phyloP scores from a whole-genome alignment of 148 eudicot species.

The Persicaria maculosa region DNA sequence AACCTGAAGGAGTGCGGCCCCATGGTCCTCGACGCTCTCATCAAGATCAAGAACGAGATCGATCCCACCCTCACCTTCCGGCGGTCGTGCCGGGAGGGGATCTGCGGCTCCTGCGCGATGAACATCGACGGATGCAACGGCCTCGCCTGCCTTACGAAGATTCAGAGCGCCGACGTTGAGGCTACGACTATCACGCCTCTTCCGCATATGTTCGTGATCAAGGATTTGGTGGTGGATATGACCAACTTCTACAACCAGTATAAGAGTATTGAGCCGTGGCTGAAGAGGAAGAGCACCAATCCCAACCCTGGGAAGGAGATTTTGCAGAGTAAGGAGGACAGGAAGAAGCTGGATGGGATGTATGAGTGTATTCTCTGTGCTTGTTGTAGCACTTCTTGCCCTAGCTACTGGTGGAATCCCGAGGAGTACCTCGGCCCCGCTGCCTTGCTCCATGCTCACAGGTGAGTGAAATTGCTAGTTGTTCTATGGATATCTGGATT shows the following conservation, averaged over 20 bases:
- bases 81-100: slow-evolving; percentile 89
- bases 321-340: slow-evolving; percentile 70
- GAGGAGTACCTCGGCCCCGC: slow-evolving; percentile 94
- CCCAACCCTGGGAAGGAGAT: slow-evolving; percentile 65
- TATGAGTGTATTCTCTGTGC: slow-evolving; percentile 96
- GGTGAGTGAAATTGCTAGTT: slow-evolving; percentile 27
- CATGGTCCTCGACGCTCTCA: slow-evolving; percentile 90
- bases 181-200: slow-evolving; percentile 59
- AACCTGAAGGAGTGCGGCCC: slow-evolving; percentile 92
- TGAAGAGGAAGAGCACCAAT: slow-evolving; percentile 73
- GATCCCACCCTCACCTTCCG: slow-evolving; percentile 92
- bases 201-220: slow-evolving; percentile 96
- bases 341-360: slow-evolving; percentile 98
- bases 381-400: slow-evolving; percentile 94
- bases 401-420: slow-evolving; percentile 99
- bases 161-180: slow-evolving; percentile 10
- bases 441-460: slow-evolving; percentile 87
- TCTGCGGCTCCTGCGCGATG: slow-evolving; percentile 98
- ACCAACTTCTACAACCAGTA: slow-evolving; percentile 93
- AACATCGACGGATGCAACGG: slow-evolving; percentile 94
- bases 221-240: slow-evolving; percentile 99
- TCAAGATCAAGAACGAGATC: slow-evolving; percentile 92
- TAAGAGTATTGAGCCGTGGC: slow-evolving; percentile 97
- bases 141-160: slow-evolving; percentile 85
- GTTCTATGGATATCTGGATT: neutral